Conservation (phyloP, 2,329 filamentous ascomycete species). For the Aureobasidium sp. region DNA sequence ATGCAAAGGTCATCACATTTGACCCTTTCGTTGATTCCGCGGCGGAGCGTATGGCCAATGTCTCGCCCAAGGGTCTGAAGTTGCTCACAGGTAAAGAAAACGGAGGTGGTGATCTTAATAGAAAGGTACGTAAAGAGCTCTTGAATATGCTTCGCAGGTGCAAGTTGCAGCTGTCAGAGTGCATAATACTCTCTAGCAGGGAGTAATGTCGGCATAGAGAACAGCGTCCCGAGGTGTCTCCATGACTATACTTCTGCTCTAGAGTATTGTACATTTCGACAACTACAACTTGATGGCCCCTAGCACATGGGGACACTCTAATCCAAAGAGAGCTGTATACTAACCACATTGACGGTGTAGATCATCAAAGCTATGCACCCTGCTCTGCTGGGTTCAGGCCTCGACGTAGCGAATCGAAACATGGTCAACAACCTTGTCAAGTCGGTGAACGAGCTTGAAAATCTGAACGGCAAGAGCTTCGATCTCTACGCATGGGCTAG, state of each 20-base stretch:
- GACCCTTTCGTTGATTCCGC: slow-evolving; percentile 36
- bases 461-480: slow-evolving; percentile 19
- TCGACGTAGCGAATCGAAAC: slow-evolving; percentile 31
- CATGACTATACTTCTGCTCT: background rate
- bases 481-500: slow-evolving; percentile 36
- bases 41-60: slow-evolving; percentile 32
- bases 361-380: slow-evolving; percentile 26
- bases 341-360: background rate
- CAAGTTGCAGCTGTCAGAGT: background rate
- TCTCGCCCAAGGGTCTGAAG: slow-evolving; percentile 26
- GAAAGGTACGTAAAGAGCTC: background rate
- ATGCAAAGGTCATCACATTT: slow-evolving; percentile 35
- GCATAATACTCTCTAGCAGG: background rate
- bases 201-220: background rate
- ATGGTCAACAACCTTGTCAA: slow-evolving; percentile 19
- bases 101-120: background rate
- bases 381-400: slow-evolving; percentile 26
- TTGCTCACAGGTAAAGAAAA: slow-evolving; percentile 23
- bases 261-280: background rate
- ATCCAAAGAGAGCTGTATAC: no score
- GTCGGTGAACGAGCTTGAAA: slow-evolving; percentile 23
- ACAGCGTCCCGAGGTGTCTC: background rate
- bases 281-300: background rate
- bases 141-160: background rate
- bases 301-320: background rate